These are phyloP conservation scores for Metschnikowia peoriensis DNA, from an alignment of 805 yeast genomes.

Conservation along the genomic window DNA sequence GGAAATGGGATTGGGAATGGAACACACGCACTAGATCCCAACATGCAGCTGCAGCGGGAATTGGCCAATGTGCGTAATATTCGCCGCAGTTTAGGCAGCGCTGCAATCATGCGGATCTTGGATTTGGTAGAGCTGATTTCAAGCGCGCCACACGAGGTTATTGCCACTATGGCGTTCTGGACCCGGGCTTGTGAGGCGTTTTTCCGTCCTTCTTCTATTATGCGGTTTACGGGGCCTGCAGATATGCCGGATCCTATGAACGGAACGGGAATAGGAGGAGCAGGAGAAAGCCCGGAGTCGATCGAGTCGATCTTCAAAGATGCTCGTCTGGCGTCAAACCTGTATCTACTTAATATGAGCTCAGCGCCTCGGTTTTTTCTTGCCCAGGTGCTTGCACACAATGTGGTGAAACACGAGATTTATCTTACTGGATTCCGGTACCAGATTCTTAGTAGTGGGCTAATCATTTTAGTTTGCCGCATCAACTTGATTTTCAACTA, in stretches of 20 bases:
- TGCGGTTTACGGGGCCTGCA: constrained; percentile 29
- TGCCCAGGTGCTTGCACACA: constrained; percentile 49
- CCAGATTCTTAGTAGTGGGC: constrained; percentile 41
- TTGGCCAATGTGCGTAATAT: constrained; percentile 27
- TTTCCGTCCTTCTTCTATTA: constrained; percentile 30
- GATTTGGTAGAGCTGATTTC: constrained; percentile 40
- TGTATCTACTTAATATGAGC: constrained; percentile 61
- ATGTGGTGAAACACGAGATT: constrained; percentile 26
- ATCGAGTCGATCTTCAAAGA: neutral
- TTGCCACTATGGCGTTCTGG: constrained; percentile 37
- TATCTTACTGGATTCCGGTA: constrained; percentile 37
- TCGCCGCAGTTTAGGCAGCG: constrained; percentile 42
- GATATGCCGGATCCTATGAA: neutral
- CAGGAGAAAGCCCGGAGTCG: neutral
- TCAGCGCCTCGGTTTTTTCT: constrained; percentile 64
- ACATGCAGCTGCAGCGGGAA: neutral
- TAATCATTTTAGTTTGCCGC: constrained; percentile 33
- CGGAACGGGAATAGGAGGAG: too few relatives aligned
- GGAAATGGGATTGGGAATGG: neutral
- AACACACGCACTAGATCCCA: neutral
- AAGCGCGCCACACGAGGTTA: constrained; percentile 29
- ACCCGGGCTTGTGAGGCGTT: constrained; percentile 31
- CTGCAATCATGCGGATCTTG: constrained; percentile 38
- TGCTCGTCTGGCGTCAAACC: neutral
- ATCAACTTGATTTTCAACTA: constrained; percentile 40